Base-by-base conservation (phyloP, 495 filamentous ascomycete genomes). In the Podospora comata region DNA sequence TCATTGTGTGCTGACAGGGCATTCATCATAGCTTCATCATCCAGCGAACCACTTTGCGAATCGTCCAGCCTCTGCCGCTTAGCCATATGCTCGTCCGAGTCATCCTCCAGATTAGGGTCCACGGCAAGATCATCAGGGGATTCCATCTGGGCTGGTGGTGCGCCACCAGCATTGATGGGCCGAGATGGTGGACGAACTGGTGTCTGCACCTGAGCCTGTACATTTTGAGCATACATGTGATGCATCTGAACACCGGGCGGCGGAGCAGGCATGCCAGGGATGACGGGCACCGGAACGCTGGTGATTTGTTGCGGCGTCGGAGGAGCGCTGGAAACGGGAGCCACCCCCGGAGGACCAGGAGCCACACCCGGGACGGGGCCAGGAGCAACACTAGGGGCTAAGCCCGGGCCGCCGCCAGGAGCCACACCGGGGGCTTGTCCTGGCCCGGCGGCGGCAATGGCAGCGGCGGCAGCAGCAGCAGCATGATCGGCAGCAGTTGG, bases 61-160 rank as follows among this genome's bases (percentile, higher is more conserved):
- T 76, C 73, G 75, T 60, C 75, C 16, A 82, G 73, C 53, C 79
- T 71, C 30, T 73, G 77, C 11, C 81, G 78, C 67, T 83, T 83
- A 1, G 77, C 70, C 4, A 71, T 68, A 64, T 70, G 70, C 68
- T 70, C 75, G 57, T 62, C 74, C n/a, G 60, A 19, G 9, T 72
- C 71, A 2, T 74, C 70, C 15, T 71, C 73, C 6, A 78, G 66
- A 30, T 67, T 76, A 5, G 76, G 74, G 19, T 78, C 76, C 5
- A 78, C 76, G 44, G 71, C 74, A 15, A 78, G 68, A 18, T 71
- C 74, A 13, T 71, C 72, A 20, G 54, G 69, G 6, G 57, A 28
- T 6, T 65, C 66, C 64, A 74, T 73, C 20, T 72, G 73, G 15
- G 69, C 67, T 15, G 68, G 68, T 9, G 66, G 61, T 13, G 73